These are phyloP conservation scores for Echites panduratus DNA, from an alignment of 257 asterid species.

Conservation along the genomic window DNA sequence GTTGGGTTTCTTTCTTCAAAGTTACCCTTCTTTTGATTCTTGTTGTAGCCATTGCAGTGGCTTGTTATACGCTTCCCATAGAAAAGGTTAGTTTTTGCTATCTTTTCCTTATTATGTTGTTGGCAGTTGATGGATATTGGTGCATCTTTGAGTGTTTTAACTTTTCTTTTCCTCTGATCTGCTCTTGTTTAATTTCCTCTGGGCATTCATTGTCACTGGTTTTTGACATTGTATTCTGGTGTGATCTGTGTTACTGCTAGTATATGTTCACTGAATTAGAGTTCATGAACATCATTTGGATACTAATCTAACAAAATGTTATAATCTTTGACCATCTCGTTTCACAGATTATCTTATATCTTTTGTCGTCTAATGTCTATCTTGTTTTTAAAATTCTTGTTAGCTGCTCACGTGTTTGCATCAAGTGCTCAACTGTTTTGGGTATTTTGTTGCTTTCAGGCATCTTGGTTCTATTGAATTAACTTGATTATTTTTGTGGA, in stretches of 20 bases:
- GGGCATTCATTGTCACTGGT: neutral
- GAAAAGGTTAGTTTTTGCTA: conserved; percentile 51
- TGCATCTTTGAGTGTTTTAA: neutral
- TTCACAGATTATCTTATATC: neutral
- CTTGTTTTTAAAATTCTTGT: neutral
- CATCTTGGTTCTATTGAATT: neutral
- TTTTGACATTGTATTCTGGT: neutral
- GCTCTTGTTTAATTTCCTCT: neutral
- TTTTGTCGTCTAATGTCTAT: neutral
- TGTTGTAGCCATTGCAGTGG: conserved; percentile 53
- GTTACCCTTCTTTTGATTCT: conserved; percentile 49
- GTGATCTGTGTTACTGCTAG: neutral
- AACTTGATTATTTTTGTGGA: neutral
- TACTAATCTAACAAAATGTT: neutral
- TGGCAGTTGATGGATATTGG: conserved; percentile 9
- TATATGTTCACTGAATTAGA: neutral
- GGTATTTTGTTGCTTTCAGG: neutral
- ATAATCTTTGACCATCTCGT: neutral
- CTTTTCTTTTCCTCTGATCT: neutral
- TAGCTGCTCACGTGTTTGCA: neutral
- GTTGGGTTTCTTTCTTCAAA: conserved; percentile 59
- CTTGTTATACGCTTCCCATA: conserved; percentile 85
- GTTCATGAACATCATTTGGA: neutral
- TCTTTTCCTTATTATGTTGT: neutral
- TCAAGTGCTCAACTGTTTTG: neutral